Evolutionary conservation across 2,329 filamentous ascomycete species (phyloP).

Genomic region (Talaromyces verruculosus): DNA sequence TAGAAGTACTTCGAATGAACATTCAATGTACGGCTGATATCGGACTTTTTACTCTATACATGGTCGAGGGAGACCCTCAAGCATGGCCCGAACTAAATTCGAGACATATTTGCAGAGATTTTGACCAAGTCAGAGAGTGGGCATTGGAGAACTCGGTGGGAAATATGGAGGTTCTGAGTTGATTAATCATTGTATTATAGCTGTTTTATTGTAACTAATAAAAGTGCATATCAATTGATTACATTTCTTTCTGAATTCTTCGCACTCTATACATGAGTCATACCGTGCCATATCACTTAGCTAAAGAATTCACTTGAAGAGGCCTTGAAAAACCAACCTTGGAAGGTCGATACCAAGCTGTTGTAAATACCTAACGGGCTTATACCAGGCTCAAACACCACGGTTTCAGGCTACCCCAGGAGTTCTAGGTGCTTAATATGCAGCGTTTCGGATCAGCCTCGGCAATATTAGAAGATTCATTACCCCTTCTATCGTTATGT

Average conservation of each 20-base stretch:
- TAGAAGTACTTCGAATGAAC: slow-evolving; percentile 9
- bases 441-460: neutral
- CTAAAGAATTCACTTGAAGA: no score
- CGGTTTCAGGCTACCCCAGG: neutral
- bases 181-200: neutral
- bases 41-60: slow-evolving; percentile 18
- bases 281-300: neutral
- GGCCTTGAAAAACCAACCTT: neutral
- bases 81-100: slow-evolving; percentile 19
- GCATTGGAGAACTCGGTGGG: slow-evolving; percentile 16
- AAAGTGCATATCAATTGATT: neutral
- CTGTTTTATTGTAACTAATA: neutral
- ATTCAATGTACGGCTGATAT: slow-evolving; percentile 17
- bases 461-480: neutral
- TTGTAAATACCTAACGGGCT: neutral
- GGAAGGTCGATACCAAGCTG: neutral
- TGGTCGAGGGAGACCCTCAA: slow-evolving; percentile 16
- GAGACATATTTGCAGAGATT: slow-evolving; percentile 16
- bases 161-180: slow-evolving; percentile 15
- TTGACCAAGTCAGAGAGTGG: slow-evolving; percentile 9
- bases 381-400: neutral
- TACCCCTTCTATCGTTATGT: neutral
- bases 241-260: neutral
- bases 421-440: neutral
- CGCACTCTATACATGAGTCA: neutral